Evolutionary conservation across 2,329 filamentous ascomycete genomes (phyloP).

Genomic region (Colletotrichum liriopes): DNA sequence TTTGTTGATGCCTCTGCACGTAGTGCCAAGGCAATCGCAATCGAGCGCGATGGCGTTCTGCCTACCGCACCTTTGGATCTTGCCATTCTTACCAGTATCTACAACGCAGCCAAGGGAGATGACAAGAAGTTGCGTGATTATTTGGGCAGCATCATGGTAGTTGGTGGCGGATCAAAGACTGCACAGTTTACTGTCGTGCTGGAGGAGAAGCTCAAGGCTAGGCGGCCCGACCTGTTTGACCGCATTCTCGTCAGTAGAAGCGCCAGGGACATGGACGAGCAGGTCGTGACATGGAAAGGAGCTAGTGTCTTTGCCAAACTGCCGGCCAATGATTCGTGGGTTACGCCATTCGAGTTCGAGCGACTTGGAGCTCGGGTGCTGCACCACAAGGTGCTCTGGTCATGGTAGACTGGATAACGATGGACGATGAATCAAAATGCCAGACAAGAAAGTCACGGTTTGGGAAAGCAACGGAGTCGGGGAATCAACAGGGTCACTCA

Average conservation of each 20-base stretch:
- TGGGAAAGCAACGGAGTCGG: conserved; percentile 39
- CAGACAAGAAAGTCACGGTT: conserved; percentile 13
- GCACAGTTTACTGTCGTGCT: conserved; percentile 85
- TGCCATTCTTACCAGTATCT: conserved; percentile 91
- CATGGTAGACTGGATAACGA: conserved; percentile 60
- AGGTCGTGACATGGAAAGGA: conserved; percentile 98
- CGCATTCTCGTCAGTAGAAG: conserved; percentile 76
- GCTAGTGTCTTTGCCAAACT: conserved; percentile 96
- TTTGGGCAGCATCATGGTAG: conserved; percentile 89
- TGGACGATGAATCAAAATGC: conserved; percentile 4
- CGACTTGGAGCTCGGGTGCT: conserved; percentile 85
- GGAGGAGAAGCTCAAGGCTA: conserved; percentile 83
- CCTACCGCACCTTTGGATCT: conserved; percentile 88
- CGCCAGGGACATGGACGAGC: conserved; percentile 94
- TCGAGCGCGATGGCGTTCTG: conserved; percentile 84
- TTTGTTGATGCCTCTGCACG: conserved; percentile 69
- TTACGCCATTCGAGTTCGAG: conserved; percentile 90
- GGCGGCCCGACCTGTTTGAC: conserved; percentile 73
- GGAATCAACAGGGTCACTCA: conserved; percentile 20
- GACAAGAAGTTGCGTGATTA: conserved; percentile 95
- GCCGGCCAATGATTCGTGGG: conserved; percentile 95
- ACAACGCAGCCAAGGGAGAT: conserved; percentile 88
- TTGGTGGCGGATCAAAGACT: conserved; percentile 87
- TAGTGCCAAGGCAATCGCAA: conserved; percentile 69
- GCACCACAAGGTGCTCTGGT: conserved; percentile 84